These are phyloP conservation scores for Ilex asprella DNA, from an alignment of 257 asterid genomes.

Conservation along the genomic window DNA sequence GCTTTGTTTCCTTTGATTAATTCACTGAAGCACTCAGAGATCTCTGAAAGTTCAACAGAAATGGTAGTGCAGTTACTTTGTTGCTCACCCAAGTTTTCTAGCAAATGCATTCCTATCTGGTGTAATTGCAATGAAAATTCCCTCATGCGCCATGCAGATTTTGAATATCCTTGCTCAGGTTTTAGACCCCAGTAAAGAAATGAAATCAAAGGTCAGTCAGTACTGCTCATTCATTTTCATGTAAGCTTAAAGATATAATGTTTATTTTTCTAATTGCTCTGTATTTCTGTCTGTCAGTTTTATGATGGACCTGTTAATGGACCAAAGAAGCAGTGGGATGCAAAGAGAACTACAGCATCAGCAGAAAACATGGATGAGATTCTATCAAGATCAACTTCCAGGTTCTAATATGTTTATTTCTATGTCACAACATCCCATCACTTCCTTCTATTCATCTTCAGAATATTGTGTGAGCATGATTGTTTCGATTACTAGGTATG, in stretches of 20 bases:
- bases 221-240: slow-evolving; percentile 7
- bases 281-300: slow-evolving; percentile 35
- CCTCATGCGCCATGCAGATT: slow-evolving; percentile 35
- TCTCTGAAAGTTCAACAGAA: slow-evolving; percentile 30
- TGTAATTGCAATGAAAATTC: not conserved
- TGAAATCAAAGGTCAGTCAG: slow-evolving; percentile 54
- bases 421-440: not conserved
- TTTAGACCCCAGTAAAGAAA: slow-evolving; percentile 71
- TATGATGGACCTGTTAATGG: slow-evolving; percentile 42
- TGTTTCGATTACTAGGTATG: too few relatives aligned
- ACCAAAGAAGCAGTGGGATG: slow-evolving; percentile 26
- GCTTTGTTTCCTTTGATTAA: slow-evolving; percentile 49
- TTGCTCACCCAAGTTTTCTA: slow-evolving; percentile 8
- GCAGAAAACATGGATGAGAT: slow-evolving; percentile 21
- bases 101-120: not conserved
- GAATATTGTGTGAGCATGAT: not conserved
- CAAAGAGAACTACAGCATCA: slow-evolving; percentile 17
- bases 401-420: slow-evolving; percentile 36
- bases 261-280: slow-evolving; percentile 12
- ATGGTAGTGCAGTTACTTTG: slow-evolving; percentile 37
- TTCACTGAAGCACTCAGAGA: slow-evolving; percentile 46
- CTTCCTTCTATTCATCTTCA: not conserved
- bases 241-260: slow-evolving; percentile 8
- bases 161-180: slow-evolving; percentile 69
- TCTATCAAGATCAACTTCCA: slow-evolving; percentile 28